phyloP scores from a whole-genome alignment of 495 filamentous ascomycete genomes.

The Neurospora discreta region DNA sequence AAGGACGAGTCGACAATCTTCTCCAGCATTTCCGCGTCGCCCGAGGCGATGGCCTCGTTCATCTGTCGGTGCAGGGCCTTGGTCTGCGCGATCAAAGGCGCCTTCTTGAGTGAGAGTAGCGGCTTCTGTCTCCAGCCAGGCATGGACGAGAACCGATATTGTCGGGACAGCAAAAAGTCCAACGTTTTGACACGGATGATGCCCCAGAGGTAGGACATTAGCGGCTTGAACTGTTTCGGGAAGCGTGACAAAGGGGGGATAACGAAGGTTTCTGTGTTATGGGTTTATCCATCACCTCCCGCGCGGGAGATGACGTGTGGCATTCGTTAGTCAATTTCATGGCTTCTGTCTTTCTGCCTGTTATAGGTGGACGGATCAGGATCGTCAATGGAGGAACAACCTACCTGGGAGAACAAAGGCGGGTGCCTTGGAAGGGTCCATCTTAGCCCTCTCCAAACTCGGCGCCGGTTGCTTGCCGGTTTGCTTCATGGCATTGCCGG shows the following conservation, averaged over 20 bases:
- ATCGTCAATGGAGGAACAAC: not conserved
- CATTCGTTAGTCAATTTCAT: not conserved
- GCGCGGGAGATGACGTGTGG: not conserved
- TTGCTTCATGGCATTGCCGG: not conserved
- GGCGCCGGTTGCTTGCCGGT: not conserved
- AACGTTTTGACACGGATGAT: slow-evolving; percentile 9
- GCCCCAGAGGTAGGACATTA: slow-evolving; percentile 6
- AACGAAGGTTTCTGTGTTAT: slow-evolving; percentile 16
- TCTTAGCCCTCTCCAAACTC: not conserved
- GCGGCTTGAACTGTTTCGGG: slow-evolving; percentile 3
- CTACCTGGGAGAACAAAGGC: slow-evolving; percentile 2
- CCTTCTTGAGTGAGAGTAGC: slow-evolving; percentile 27
- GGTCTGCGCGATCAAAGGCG: slow-evolving; percentile 37
- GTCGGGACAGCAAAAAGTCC: not conserved
- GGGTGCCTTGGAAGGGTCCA: not conserved
- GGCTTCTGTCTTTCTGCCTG: not conserved
- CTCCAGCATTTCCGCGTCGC: slow-evolving; percentile 46
- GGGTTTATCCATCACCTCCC: not conserved
- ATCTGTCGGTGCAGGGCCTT: slow-evolving; percentile 53
- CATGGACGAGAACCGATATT: slow-evolving; percentile 18
- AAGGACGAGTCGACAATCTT: slow-evolving; percentile 52
- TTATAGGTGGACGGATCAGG: not conserved
- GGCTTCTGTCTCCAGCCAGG: slow-evolving; percentile 16
- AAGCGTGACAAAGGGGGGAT: slow-evolving; percentile 12
- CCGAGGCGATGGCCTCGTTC: slow-evolving; percentile 60